These are phyloP conservation scores for Musa balbisiana DNA, from an alignment of 202 grass and related monocot genomes.

Conservation along the genomic window DNA sequence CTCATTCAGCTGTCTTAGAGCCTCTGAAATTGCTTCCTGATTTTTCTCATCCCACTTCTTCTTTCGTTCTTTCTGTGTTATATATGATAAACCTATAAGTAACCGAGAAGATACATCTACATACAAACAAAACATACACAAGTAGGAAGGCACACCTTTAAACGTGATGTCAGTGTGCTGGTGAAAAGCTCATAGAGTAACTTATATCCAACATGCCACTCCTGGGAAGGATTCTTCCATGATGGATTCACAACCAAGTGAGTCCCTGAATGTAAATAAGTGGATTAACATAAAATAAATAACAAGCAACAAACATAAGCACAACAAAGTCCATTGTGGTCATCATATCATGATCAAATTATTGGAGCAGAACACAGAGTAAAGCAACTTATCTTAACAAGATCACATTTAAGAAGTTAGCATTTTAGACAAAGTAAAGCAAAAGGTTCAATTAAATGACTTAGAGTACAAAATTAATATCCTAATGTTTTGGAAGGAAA, in stretches of 20 bases:
- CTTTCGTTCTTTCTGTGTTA: constrained; percentile 82
- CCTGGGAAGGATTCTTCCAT: constrained; percentile 94
- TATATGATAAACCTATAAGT: constrained; percentile 17
- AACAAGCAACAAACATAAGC: background rate
- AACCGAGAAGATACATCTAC: background rate
- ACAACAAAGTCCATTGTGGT: background rate
- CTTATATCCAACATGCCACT: constrained; percentile 94
- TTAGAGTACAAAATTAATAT: no score
- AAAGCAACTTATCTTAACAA: background rate
- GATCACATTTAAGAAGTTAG: background rate
- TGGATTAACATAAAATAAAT: background rate
- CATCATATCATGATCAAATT: background rate
- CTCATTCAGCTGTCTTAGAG: constrained; percentile 78
- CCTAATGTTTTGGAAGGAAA: no score
- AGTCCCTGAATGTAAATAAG: constrained; percentile 44
- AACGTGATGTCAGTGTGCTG: constrained; percentile 54
- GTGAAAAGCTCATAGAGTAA: constrained; percentile 97
- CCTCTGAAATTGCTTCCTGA: constrained; percentile 88
- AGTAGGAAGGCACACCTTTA: constrained; percentile 58
- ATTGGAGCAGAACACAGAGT: background rate
- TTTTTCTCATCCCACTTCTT: constrained; percentile 96
- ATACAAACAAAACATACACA: constrained; percentile 8
- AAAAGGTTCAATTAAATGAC: no score
- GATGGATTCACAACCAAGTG: constrained; percentile 61
- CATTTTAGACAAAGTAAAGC: background rate